phyloP scores from a whole-genome alignment of 73 alveolate species.

The Uronychia binucleata region DNA sequence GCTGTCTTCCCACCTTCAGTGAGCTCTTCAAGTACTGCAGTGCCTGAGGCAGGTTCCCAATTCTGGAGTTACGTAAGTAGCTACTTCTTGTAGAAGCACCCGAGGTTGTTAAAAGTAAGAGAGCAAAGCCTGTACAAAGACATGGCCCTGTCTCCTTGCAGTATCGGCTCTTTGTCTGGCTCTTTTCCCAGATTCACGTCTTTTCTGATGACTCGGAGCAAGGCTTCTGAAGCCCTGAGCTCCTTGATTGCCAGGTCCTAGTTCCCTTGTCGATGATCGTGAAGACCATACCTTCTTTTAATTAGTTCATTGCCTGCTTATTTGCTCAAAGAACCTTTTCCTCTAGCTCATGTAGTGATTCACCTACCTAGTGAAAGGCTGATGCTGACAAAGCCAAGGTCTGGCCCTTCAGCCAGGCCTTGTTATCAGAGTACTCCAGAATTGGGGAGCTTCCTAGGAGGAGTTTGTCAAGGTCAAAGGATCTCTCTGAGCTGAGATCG shows the following conservation, averaged over 20 bases:
- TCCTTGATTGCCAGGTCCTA: neutral
- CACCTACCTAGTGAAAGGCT: too few species aligned
- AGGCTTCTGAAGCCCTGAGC: neutral
- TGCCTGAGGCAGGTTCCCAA: neutral
- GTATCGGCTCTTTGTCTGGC: neutral
- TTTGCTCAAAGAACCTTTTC: neutral
- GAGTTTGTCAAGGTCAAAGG: too few species aligned
- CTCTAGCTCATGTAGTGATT: neutral
- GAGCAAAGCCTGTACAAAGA: neutral
- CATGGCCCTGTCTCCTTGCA: neutral
- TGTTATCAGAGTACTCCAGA: too few species aligned
- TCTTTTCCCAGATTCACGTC: neutral
- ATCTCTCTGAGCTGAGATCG: too few species aligned
- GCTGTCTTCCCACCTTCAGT: neutral
- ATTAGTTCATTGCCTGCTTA: neutral
- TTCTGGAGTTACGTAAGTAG: neutral
- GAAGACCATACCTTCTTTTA: neutral
- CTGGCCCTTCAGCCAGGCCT: too few species aligned
- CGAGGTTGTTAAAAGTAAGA: neutral
- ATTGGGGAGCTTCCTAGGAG: too few species aligned
- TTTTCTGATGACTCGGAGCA: neutral
- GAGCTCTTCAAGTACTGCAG: neutral
- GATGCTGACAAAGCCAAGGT: too few species aligned
- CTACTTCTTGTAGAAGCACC: neutral
- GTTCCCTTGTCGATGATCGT: neutral